A percentile compares a stretch with the other conserved stretches of the same genome.
These are phyloP conservation scores for Cymbidium sinense DNA, from an alignment of 106 monocot genomes.

Conservation along the genomic window DNA sequence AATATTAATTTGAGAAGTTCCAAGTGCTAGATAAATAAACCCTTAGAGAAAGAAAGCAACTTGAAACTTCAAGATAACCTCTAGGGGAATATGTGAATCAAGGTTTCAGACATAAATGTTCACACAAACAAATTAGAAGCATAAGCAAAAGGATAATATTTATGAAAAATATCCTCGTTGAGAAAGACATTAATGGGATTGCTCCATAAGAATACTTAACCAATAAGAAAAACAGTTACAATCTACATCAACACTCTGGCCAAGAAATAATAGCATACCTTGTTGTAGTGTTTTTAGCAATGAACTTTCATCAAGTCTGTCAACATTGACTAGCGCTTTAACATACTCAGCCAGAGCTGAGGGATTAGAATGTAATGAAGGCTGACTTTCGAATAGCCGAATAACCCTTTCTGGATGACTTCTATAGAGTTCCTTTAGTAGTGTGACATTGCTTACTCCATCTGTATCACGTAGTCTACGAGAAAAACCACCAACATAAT, in stretches of 20 bases:
- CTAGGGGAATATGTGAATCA: too few species aligned
- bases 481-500: conserved; percentile 60
- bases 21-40: background rate
- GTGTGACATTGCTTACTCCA: conserved; percentile 38
- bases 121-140: background rate
- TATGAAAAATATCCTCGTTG: too few species aligned
- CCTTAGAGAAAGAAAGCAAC: too few species aligned
- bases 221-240: background rate
- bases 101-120: background rate
- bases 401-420: conserved; percentile 81
- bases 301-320: conserved; percentile 75
- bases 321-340: conserved; percentile 87
- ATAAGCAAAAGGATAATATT: too few species aligned
- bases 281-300: conserved; percentile 84
- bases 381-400: conserved; percentile 75
- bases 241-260: too few species aligned
- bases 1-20: background rate
- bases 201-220: background rate
- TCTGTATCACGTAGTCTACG: conserved; percentile 55
- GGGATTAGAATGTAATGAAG: conserved; percentile 73
- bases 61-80: too few species aligned
- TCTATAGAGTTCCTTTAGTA: conserved; percentile 85
- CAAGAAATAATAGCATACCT: conserved; percentile 47
- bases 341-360: conserved; percentile 86
- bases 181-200: background rate